A percentile compares a stretch with the other conserved stretches of the same genome.
Evolutionary conservation across 768 basidiomycete genomes (phyloP).

Genomic region (Cyathus striatus): DNA sequence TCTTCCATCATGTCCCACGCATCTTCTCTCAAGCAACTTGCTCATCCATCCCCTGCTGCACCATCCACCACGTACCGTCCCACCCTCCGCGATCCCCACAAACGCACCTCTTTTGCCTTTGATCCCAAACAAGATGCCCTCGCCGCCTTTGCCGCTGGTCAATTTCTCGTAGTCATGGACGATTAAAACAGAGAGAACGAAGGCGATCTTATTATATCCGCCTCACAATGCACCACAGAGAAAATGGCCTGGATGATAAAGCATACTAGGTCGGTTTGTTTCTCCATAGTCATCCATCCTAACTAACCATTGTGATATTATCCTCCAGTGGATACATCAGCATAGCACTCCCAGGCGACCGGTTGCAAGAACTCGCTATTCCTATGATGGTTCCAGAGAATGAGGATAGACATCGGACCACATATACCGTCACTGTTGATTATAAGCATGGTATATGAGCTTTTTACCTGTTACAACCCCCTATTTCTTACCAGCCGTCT

Average conservation of each 20-base stretch:
- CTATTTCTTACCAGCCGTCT: constrained; percentile 3
- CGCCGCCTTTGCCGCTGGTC: constrained; percentile 68
- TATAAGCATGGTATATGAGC: constrained; percentile 69
- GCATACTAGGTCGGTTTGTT: constrained; percentile 72
- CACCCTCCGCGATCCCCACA: constrained; percentile 18
- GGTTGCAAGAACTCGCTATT: constrained; percentile 73
- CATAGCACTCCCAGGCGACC: constrained; percentile 70
- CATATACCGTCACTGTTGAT: constrained; percentile 95
- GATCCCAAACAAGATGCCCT: constrained; percentile 80
- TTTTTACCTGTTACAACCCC: background rate
- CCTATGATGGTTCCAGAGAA: constrained; percentile 94
- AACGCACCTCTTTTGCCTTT: constrained; percentile 53
- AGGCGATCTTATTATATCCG: constrained; percentile 92
- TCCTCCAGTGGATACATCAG: constrained; percentile 85
- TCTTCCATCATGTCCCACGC: constrained; percentile 8
- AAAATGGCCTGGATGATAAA: constrained; percentile 99
- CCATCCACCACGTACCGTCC: constrained; percentile 27
- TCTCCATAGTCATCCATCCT: constrained; percentile 5
- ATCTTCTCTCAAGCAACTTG: constrained; percentile 1
- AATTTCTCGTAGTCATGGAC: constrained; percentile 97
- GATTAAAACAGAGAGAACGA: constrained; percentile 96
- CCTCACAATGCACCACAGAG: constrained; percentile 78
- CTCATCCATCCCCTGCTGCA: constrained; percentile 7
- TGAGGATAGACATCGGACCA: constrained; percentile 87
- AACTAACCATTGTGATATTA: constrained; percentile 13